Evolutionary conservation across 345 rosid genomes (phyloP).

Genomic region (Arabidopsis suecica): DNA sequence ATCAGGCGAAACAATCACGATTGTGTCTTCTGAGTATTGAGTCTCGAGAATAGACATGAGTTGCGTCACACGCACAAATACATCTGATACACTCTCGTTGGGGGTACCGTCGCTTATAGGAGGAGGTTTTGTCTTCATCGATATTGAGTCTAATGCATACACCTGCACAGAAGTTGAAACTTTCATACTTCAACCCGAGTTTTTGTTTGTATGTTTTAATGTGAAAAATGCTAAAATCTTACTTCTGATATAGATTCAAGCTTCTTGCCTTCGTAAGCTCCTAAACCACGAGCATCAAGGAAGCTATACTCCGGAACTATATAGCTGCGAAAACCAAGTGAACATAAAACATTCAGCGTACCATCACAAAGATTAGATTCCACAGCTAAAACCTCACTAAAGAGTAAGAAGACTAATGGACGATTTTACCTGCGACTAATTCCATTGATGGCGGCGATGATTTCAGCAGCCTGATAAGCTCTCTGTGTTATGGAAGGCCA

Average conservation of each 20-base stretch:
- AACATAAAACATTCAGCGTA: neutral
- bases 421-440: constrained; percentile 65
- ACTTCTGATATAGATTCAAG: constrained; percentile 79
- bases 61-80: constrained; percentile 89
- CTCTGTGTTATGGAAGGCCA: constrained; percentile 99
- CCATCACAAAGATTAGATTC: neutral
- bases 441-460: constrained; percentile 75
- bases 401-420: neutral
- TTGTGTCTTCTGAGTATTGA: constrained; percentile 79
- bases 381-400: neutral
- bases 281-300: constrained; percentile 94
- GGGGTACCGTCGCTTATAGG: constrained; percentile 94
- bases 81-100: constrained; percentile 85
- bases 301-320: constrained; percentile 95
- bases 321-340: constrained; percentile 53
- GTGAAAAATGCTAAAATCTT: constrained; percentile 22
- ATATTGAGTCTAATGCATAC: constrained; percentile 77
- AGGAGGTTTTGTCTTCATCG: constrained; percentile 84
- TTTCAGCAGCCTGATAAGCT: constrained; percentile 95
- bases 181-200: neutral
- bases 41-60: constrained; percentile 97
- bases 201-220: neutral
- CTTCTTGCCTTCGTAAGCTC: constrained; percentile 89
- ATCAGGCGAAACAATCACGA: constrained; percentile 83
- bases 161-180: constrained; percentile 50